Conservation (phyloP, 2,329 filamentous ascomycete genomes). For the Reticulascus tulasneorum region DNA sequence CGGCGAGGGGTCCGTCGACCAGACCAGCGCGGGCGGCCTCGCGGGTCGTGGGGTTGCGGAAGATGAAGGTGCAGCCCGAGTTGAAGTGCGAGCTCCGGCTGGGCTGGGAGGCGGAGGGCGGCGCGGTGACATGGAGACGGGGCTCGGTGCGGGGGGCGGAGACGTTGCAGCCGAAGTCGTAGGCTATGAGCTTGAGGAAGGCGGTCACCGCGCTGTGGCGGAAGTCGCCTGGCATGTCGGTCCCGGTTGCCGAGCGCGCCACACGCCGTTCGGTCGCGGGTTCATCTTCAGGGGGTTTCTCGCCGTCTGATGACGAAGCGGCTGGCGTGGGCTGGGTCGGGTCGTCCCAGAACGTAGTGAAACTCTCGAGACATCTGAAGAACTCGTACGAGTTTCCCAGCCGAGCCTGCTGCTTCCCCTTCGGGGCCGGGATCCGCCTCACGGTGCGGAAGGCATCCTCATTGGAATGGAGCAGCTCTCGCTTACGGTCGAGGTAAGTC, state of each 20-base stretch:
- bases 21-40: conserved; percentile 56
- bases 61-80: conserved; percentile 56
- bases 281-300: conserved; percentile 6
- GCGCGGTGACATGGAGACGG: conserved; percentile 50
- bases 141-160: conserved; percentile 54
- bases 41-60: conserved; percentile 56
- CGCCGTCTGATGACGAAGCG: conserved; percentile 27
- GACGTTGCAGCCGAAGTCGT: conserved; percentile 63
- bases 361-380: conserved; percentile 57
- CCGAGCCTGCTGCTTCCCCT: conserved; percentile 49
- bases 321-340: conserved; percentile 37
- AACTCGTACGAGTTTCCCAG: conserved; percentile 64
- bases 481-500: conserved; percentile 54
- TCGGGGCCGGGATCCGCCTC: conserved; percentile 50
- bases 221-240: conserved; percentile 55
- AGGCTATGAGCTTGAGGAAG: conserved; percentile 61
- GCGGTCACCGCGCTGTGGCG: conserved; percentile 54
- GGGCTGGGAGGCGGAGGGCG: conserved; percentile 20
- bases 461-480: conserved; percentile 54
- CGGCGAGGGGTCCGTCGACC: conserved; percentile 59
- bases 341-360: conserved; percentile 60
- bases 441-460: conserved; percentile 58
- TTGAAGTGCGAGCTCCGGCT: conserved; percentile 52
- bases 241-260: conserved; percentile 44
- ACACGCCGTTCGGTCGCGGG: conserved; percentile 6